Evolutionary conservation across 2,329 filamentous ascomycete species (phyloP), one percentile per base, ranked within the genome.

Genomic region (Massarina eburnea): DNA sequence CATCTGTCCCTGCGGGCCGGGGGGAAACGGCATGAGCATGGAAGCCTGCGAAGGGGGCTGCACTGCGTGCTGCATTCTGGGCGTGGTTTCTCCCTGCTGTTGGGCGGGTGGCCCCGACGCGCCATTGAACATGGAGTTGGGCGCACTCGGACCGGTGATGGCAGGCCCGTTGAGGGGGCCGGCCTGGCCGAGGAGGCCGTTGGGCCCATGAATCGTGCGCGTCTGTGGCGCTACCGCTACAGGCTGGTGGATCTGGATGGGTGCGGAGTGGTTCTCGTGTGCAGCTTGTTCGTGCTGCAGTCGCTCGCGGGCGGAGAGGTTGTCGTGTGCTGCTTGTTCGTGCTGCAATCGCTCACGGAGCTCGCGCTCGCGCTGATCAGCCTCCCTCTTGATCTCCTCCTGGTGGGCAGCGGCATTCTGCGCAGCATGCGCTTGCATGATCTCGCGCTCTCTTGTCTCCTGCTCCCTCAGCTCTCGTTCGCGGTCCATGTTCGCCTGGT

Each of bases 191-290:
- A 97, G 81, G 27, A 97, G 79, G 8, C 92, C 92, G 56, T 94
- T 92, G 1, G 92, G 92, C 36, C 91, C 95, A 67, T 96, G 92
- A 45, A 96, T 95, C 41, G 89, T 87, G 53, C 46, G 86, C 74
- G 52, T 90, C 77, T 71, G 91, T 78, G 65, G 91, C 84, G 73
- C 74, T 2, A 78, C 73, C 51, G 92, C 92, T 48, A 96, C 91
- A 4, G 92, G 92, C 70, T 97, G 92, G 71, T 97, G 92, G 59
- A 97, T 86, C 43, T 91, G 90, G 43, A 96, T 89, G 2, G 91
- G 90, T 46, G 87, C 89, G 30, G 89, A 85, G 64, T 89, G 91
- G 72, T 87, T 94, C 70, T 96, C 91, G 64, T 94, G 90, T 20
- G 88, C 81, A 40, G 82, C 80, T 58, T 85, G 86, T 54, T 89